A percentile compares a stretch with the other conserved stretches of the same genome.
Evolutionary conservation across 1,284 basidiomycete genomes (phyloP).

Genomic region (Malassezia sp.): DNA sequence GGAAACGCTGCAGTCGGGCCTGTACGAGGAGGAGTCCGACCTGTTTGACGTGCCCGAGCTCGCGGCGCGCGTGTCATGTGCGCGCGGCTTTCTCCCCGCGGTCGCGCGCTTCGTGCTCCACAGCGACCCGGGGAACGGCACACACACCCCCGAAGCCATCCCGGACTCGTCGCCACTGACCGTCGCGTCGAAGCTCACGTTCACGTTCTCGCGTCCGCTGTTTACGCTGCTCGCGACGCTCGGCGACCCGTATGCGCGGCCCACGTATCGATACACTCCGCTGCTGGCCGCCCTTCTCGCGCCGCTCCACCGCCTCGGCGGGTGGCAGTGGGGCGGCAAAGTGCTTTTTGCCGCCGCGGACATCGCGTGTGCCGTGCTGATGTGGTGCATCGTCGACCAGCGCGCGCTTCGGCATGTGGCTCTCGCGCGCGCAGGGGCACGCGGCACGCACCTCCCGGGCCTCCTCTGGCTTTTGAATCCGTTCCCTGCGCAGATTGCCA

Average conservation of each 20-base stretch:
- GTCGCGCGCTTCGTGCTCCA: slow-evolving; percentile 52
- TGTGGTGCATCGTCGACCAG: slow-evolving; percentile 57
- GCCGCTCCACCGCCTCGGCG: slow-evolving; percentile 60
- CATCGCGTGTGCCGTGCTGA: slow-evolving; percentile 65
- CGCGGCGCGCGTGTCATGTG: slow-evolving; percentile 24
- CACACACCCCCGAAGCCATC: background rate
- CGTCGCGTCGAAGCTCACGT: slow-evolving; percentile 5
- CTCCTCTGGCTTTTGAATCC: slow-evolving; percentile 78
- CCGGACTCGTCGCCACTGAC: background rate
- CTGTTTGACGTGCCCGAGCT: slow-evolving; percentile 18
- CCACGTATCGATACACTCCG: slow-evolving; percentile 94
- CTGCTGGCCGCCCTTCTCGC: slow-evolving; percentile 69
- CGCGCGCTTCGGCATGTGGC: slow-evolving; percentile 8
- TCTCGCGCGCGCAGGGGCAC: too few relatives aligned
- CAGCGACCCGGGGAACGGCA: slow-evolving; percentile 22
- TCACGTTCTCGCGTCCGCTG: slow-evolving; percentile 21
- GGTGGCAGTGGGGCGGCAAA: slow-evolving; percentile 57
- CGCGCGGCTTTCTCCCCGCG: slow-evolving; percentile 28
- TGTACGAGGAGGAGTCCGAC: slow-evolving; percentile 25
- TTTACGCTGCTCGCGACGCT: slow-evolving; percentile 29
- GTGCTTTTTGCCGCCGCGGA: slow-evolving; percentile 77
- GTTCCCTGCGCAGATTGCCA: slow-evolving; percentile 87
- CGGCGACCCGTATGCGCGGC: slow-evolving; percentile 73
- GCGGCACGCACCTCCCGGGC: slow-evolving; percentile 45
- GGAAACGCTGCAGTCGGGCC: slow-evolving; percentile 17